Conservation (phyloP, 768 basidiomycete species). For the Chlorophyllum brunneum region DNA sequence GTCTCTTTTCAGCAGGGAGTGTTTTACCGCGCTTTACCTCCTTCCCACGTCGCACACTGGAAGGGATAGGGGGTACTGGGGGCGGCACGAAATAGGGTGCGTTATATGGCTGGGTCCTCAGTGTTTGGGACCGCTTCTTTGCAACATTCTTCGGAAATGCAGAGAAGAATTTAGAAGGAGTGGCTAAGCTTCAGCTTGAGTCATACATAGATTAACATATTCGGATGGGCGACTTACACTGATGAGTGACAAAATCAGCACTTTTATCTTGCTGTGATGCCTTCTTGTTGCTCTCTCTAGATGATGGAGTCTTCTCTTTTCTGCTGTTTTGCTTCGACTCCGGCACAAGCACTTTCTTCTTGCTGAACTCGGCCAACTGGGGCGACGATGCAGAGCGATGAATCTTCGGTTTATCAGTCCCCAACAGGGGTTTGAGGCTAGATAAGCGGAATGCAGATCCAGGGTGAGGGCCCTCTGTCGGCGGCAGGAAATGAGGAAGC, state of each 20-base stretch:
- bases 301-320: not conserved
- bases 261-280: not conserved
- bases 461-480: slow-evolving; percentile 10
- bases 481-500: not conserved
- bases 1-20: not conserved
- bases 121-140: slow-evolving; percentile 33
- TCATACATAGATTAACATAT: not conserved
- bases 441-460: slow-evolving; percentile 21
- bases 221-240: not conserved
- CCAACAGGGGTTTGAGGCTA: slow-evolving; percentile 23
- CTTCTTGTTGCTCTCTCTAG: not conserved
- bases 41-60: not conserved
- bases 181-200: slow-evolving; percentile 1
- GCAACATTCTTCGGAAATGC: slow-evolving; percentile 18
- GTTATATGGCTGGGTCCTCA: slow-evolving; percentile 56
- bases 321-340: not conserved
- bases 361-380: slow-evolving; percentile 18
- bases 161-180: slow-evolving; percentile 13
- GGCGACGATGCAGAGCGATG: slow-evolving; percentile 25
- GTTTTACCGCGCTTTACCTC: slow-evolving; percentile 2
- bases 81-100: slow-evolving; percentile 60
- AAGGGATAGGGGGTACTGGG: slow-evolving; percentile 28
- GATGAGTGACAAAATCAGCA: not conserved
- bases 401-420: slow-evolving; percentile 22
- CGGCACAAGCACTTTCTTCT: slow-evolving; percentile 3